phyloP scores from a whole-genome alignment of 352 stramenopile species.

The Globisporangium echinulatum region DNA sequence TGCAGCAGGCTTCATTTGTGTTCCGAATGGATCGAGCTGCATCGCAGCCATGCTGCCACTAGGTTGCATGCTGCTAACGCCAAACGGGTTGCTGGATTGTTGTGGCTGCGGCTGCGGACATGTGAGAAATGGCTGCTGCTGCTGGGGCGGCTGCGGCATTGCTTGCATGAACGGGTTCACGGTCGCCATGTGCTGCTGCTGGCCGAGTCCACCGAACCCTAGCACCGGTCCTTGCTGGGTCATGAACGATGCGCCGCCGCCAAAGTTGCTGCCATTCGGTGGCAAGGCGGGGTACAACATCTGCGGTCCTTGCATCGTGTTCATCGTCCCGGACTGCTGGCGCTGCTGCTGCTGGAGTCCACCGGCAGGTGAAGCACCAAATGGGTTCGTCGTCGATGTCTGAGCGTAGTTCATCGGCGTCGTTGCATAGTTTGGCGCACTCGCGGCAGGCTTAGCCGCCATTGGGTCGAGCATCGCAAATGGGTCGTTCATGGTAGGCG shows the following conservation, averaged over 20 bases:
- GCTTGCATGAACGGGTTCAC: slow-evolving; percentile 19
- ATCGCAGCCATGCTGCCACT: slow-evolving; percentile 26
- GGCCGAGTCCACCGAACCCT: slow-evolving; percentile 34
- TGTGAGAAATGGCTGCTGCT: slow-evolving; percentile 29
- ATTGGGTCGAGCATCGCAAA: slow-evolving; percentile 56
- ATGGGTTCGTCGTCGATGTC: slow-evolving; percentile 25
- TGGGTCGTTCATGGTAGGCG: slow-evolving; percentile 47
- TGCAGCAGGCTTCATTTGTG: slow-evolving; percentile 13
- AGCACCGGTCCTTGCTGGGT: slow-evolving; percentile 36
- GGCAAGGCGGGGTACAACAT: slow-evolving; percentile 5
- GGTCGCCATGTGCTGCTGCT: slow-evolving; percentile 14
- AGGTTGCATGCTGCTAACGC: not conserved
- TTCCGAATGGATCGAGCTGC: slow-evolving; percentile 41
- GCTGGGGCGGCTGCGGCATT: slow-evolving; percentile 22
- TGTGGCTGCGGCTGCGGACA: slow-evolving; percentile 19
- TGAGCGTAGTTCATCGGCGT: slow-evolving; percentile 15
- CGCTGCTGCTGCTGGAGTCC: slow-evolving; percentile 12
- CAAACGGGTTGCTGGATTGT: slow-evolving; percentile 44
- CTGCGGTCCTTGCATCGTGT: not conserved
- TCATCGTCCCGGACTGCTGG: slow-evolving; percentile 11
- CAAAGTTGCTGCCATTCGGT: slow-evolving; percentile 13
- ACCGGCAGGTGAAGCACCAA: slow-evolving; percentile 14
- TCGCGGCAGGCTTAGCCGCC: slow-evolving; percentile 22
- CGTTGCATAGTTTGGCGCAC: slow-evolving; percentile 15
- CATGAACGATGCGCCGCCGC: slow-evolving; percentile 53